Evolutionary conservation across 164 flowering plant species (phyloP).

Genomic region (Macadamia integrifolia): DNA sequence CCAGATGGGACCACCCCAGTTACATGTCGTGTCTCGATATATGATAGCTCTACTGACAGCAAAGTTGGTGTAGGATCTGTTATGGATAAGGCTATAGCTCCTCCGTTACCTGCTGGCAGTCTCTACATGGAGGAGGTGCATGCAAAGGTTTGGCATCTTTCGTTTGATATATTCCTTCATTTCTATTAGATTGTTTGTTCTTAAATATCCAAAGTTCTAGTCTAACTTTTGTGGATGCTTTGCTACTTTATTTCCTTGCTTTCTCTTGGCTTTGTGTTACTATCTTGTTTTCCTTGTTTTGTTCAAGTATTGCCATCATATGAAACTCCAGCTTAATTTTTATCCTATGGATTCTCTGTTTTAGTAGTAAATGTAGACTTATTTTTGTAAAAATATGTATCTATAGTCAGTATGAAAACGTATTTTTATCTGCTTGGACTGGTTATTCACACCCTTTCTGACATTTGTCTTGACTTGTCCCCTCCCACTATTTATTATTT

Average conservation of each 20-base stretch:
- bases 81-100: conserved; percentile 75
- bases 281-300: conserved; percentile 2
- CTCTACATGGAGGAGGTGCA: conserved; percentile 90
- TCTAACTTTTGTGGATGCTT: not conserved
- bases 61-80: conserved; percentile 88
- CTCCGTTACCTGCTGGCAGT: conserved; percentile 76
- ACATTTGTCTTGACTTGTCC: too few species aligned
- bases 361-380: too few species aligned
- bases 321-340: not conserved
- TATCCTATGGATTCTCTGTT: not conserved
- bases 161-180: not conserved
- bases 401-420: too few species aligned
- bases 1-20: conserved; percentile 99
- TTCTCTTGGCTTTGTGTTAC: not conserved
- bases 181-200: not conserved
- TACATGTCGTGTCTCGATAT: conserved; percentile 90
- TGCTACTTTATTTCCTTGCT: not conserved
- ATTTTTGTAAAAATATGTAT: too few species aligned
- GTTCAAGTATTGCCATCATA: not conserved
- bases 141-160: conserved; percentile 55
- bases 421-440: too few species aligned
- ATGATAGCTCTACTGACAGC: conserved; percentile 68
- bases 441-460: too few species aligned
- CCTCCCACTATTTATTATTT: too few species aligned
- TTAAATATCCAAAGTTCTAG: not conserved